Percentiles rank a stretch among this genome's conserved stretches.
These are phyloP conservation scores for Lodderomyces parapsilosis DNA, from an alignment of 1,139 yeast species.

Conservation along the genomic window DNA sequence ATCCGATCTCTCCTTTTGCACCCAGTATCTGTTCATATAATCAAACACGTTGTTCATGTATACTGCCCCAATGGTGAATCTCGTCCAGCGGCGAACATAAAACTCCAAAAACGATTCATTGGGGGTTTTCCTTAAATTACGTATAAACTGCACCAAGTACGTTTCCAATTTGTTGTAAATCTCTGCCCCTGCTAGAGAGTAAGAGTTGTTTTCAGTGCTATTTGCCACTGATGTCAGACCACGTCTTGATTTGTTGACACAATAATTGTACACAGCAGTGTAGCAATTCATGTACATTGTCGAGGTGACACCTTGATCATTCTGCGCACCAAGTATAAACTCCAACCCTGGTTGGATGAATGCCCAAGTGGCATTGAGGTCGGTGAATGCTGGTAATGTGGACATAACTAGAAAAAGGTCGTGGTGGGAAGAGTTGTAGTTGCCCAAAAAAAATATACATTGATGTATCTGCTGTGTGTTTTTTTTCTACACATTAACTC, in stretches of 20 bases:
- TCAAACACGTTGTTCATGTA: slow-evolving; percentile 91
- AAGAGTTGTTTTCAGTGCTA: slow-evolving; percentile 29
- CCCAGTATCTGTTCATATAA: slow-evolving; percentile 97
- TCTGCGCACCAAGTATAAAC: slow-evolving; percentile 65
- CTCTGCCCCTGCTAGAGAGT: slow-evolving; percentile 79
- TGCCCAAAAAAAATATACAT: not conserved
- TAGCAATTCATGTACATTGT: slow-evolving; percentile 71
- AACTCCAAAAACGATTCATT: slow-evolving; percentile 77
- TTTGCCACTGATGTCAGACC: slow-evolving; percentile 17
- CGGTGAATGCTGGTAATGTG: slow-evolving; percentile 36
- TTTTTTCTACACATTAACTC: slow-evolving; percentile 12
- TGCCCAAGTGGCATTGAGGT: slow-evolving; percentile 70
- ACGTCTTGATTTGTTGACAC: slow-evolving; percentile 73
- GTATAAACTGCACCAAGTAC: slow-evolving; percentile 65
- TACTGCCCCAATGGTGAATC: slow-evolving; percentile 89
- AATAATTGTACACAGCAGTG: slow-evolving; percentile 91
- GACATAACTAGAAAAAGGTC: too few relatives aligned
- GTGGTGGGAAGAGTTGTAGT: not conserved
- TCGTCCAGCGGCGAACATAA: slow-evolving; percentile 85
- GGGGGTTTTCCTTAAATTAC: slow-evolving; percentile 45
- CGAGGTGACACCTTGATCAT: slow-evolving; percentile 65
- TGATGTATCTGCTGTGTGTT: too few relatives aligned
- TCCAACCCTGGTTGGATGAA: slow-evolving; percentile 74
- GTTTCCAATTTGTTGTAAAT: slow-evolving; percentile 70
- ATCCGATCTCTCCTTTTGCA: slow-evolving; percentile 91